Base-by-base conservation (phyloP, 805 yeast genomes). In the Debaryomyces prosopidis region DNA sequence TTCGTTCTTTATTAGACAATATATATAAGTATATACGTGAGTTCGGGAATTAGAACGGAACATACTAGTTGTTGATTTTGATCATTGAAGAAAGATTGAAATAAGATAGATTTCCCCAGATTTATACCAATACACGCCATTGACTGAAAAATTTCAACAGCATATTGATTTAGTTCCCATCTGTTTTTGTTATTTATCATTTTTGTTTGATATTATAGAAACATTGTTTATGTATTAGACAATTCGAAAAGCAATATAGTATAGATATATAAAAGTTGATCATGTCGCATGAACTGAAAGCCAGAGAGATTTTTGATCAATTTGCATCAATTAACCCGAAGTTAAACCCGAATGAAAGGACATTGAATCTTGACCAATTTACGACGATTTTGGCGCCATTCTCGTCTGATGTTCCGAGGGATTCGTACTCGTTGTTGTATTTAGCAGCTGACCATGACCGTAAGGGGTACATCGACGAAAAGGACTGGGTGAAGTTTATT, bases 401-500 rank as follows among this genome's bases (percentile, higher is more conserved):
- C 48, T 65, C 67, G 32, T 55, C 66, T 28, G 77, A 72, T 50
- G 56, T 72, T 36, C 71, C 74, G 14, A 64, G 56, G 41, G 63
- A 62, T 36, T 53, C 73, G 5, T 71, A 61, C 43, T 59, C 75
- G 5, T 75, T 91, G 48, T 81, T 92, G 40, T 92, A 87, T 60
- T 73, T 86, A 45, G 82, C 89, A 20, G 89, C 96, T 12, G 98
- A 92, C 67, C 80, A 80, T 47, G 73, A 76, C 33, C 72, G 76
- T 45, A 80, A 81, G 52, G 97, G 97, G 6, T 82, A 75, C 47
- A 73, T 89, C 40, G 75, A 80, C 20, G 71, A 82, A 40, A 63
- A 71, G 19, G 97, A 92, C 60, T 92, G 96, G 86, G 68, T 80
- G 41, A 76, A 77, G 36, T 87, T 92, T 60, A 82, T 87, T 55